A percentile compares a stretch with the other conserved stretches of the same genome.
phyloP scores from a whole-genome alignment of 2,329 filamentous ascomycete species.

The Stagonosporopsis tanaceti region DNA sequence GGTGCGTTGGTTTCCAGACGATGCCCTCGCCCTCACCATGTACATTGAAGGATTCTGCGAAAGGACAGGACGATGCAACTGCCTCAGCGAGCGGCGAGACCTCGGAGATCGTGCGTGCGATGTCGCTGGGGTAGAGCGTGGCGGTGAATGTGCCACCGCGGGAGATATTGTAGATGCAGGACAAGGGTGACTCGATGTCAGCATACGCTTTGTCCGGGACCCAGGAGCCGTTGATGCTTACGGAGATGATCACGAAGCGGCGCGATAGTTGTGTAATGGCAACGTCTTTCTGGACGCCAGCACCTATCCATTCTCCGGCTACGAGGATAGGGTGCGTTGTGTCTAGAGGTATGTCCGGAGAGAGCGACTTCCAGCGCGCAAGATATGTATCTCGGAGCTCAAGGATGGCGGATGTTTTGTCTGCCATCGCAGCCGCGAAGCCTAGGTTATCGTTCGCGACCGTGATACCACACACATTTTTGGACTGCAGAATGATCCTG shows the following conservation, averaged over 20 bases:
- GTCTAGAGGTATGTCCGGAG: constrained; percentile 16
- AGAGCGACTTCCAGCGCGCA: constrained; percentile 28
- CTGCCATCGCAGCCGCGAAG: constrained; percentile 35
- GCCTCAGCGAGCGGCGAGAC: constrained; percentile 27
- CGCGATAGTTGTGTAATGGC: constrained; percentile 34
- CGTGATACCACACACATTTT: constrained; percentile 30
- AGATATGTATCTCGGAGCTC: constrained; percentile 29
- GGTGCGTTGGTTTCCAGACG: constrained; percentile 34
- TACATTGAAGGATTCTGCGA: constrained; percentile 33
- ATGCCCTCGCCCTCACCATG: constrained; percentile 37
- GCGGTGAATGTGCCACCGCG: constrained; percentile 28
- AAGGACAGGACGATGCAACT: constrained; percentile 33
- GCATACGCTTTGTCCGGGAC: constrained; percentile 33
- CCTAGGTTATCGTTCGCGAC: constrained; percentile 33
- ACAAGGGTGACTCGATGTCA: constrained; percentile 27
- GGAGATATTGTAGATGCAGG: constrained; percentile 37
- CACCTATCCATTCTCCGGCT: constrained; percentile 44
- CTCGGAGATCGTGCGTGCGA: constrained; percentile 20
- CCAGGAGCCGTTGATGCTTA: constrained; percentile 37
- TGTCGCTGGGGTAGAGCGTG: constrained; percentile 27
- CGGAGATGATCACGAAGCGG: constrained; percentile 39
- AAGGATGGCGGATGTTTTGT: constrained; percentile 23
- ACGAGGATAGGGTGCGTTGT: constrained; percentile 30
- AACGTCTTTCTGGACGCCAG: constrained; percentile 39
- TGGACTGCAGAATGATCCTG: constrained; percentile 36